Base-by-base conservation (phyloP, 2,329 filamentous ascomycete genomes). In the Neonectria sp. region DNA sequence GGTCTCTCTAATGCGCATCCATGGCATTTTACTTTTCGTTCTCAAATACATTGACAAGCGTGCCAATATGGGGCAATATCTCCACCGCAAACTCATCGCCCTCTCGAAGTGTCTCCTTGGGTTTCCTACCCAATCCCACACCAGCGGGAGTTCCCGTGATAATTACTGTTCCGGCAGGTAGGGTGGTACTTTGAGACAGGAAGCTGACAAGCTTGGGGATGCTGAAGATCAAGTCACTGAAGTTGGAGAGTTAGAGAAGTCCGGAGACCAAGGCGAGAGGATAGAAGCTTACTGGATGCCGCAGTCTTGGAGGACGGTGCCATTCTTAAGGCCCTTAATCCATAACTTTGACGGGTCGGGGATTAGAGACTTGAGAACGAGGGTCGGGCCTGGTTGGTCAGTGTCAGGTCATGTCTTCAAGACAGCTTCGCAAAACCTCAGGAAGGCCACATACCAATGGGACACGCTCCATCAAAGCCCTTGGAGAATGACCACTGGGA, bases 71-170 rank as follows among this genome's bases (percentile, higher is more conserved):
- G 53, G 75, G 75, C 60, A 79, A 71, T 55, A 85, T 80, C 76
- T 85, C 82, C 6, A 85, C 82, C 0, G 80, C 78, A 65, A 82
- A 84, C 71, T 84, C 80, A 76, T 93, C 92, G 2, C 91, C 90
- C 76, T 93, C 86, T 78, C 90, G 89, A 55, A 94, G 79, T 86
- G 91, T 92, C 24, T 92, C 75, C 69, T 87, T 88, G 4, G 91
- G 91, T 55, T 86, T 90, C 63, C 87, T 85, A n/a, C 90, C 91
- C 86, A 92, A 90, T 2, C 90, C 91, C 21, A 94, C 91, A 29
- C 92, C 92, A 65, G 90, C 86, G 0, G 91, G 92, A 7, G 90
- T 92, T 66, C 90, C 90, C 6, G 90, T 92, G 71, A 91, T 90
- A 63, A 92, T 90, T 57, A 91, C 63, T 75, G 91, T 90, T 25